Evolutionary conservation across 164 flowering plant genomes (phyloP).

Genomic region (Macadamia integrifolia): DNA sequence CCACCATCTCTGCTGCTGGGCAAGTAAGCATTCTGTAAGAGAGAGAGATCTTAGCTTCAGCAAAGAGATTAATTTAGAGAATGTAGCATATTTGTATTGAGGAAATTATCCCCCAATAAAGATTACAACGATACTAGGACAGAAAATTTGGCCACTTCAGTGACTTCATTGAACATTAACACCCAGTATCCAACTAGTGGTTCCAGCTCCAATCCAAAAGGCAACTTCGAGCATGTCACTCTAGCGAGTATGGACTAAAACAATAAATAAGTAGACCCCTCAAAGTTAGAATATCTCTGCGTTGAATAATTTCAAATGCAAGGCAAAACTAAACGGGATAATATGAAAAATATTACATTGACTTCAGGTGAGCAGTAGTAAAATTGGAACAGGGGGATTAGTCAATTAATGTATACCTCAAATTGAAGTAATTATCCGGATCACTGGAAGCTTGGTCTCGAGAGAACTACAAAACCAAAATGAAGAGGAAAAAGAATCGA

Average conservation of each 20-base stretch:
- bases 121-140: not conserved
- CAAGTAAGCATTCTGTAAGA: slow-evolving; percentile 74
- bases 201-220: no score
- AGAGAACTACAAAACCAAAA: slow-evolving; percentile 41
- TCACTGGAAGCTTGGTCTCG: slow-evolving; percentile 83
- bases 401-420: slow-evolving; percentile 43
- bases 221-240: no score
- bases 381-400: not conserved
- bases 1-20: slow-evolving; percentile 94
- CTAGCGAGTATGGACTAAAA: no score
- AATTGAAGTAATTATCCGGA: slow-evolving; percentile 84
- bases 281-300: no score
- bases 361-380: no score
- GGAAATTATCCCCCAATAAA: not conserved
- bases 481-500: not conserved
- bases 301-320: no score
- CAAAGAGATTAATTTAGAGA: not conserved
- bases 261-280: no score
- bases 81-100: not conserved
- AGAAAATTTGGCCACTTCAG: no score
- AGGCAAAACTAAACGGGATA: no score
- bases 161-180: no score
- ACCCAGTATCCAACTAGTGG: no score
- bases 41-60: not conserved
- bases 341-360: no score